Percentiles rank a stretch among this genome's conserved stretches.
These are phyloP conservation scores for Kalmanozyma brasiliensis DNA, from an alignment of 1,284 basidiomycete species.

Conservation along the genomic window DNA sequence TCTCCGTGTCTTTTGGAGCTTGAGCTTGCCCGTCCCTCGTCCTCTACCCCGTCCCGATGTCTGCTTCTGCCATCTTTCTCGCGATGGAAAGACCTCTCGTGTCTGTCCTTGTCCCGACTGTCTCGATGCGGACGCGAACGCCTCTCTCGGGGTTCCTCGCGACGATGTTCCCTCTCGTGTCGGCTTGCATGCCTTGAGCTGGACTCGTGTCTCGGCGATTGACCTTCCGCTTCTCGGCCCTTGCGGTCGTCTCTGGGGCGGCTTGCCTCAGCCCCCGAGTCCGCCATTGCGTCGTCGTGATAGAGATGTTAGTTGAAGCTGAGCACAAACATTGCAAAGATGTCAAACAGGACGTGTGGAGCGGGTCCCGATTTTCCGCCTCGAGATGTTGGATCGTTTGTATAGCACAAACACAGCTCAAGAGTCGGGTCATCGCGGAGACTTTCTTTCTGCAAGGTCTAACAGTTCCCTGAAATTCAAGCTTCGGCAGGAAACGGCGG, in stretches of 20 bases:
- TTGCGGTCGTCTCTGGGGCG: not conserved
- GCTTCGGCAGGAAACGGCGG: conserved; percentile 28
- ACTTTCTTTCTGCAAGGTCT: not conserved
- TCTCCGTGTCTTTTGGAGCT: conserved; percentile 13
- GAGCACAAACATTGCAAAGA: not conserved
- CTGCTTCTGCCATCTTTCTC: not conserved
- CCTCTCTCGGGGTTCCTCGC: conserved; percentile 10
- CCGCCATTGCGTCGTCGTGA: conserved; percentile 6
- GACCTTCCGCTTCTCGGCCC: not conserved
- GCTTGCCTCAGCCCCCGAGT: conserved; percentile 4
- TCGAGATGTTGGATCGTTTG: not conserved
- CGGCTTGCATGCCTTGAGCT: conserved; percentile 13
- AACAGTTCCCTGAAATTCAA: conserved; percentile 1
- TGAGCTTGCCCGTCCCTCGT: not conserved
- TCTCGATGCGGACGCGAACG: conserved; percentile 15
- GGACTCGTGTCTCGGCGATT: conserved; percentile 6
- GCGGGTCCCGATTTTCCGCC: conserved; percentile 7
- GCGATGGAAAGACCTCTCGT: not conserved
- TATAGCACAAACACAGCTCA: not conserved
- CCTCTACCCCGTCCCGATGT: conserved; percentile 4
- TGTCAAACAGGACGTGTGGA: conserved; percentile 6
- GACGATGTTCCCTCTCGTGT: conserved; percentile 1
- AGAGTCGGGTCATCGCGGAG: conserved; percentile 11
- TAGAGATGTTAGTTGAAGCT: not conserved
- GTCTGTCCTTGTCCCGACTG: conserved; percentile 1